Conservation (phyloP, 805 yeast genomes). For the Tetrapisispora fleetii region DNA sequence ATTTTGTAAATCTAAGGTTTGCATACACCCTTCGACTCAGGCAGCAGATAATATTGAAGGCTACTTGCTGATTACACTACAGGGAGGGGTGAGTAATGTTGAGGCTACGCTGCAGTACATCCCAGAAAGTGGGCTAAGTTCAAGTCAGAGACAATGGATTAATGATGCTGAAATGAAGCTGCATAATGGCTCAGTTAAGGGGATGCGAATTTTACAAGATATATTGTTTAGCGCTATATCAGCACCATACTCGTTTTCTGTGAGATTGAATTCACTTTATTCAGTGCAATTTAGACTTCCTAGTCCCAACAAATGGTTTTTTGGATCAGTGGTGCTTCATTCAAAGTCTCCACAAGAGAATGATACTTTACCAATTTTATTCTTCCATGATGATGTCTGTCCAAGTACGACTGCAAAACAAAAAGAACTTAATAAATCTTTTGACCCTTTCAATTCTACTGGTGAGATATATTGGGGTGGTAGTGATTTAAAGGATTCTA, state of each 20-base stretch:
- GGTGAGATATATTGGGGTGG: conserved; percentile 86
- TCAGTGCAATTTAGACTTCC: conserved; percentile 81
- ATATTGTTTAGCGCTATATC: conserved; percentile 5
- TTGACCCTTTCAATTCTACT: conserved; percentile 60
- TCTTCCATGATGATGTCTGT: conserved; percentile 86
- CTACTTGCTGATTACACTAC: conserved; percentile 53
- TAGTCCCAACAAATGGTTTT: conserved; percentile 74
- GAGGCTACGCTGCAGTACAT: conserved; percentile 29
- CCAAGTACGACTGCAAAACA: conserved; percentile 62
- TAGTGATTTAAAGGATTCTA: conserved; percentile 50
- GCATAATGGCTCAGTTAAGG: conserved; percentile 38
- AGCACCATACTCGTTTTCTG: conserved; percentile 57
- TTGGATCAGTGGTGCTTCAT: conserved; percentile 74
- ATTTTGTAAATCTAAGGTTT: conserved; percentile 57
- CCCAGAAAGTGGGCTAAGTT: conserved; percentile 13
- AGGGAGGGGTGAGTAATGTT: conserved; percentile 34
- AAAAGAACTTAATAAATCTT: conserved; percentile 47
- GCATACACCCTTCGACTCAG: conserved; percentile 69
- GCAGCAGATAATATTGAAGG: conserved; percentile 76
- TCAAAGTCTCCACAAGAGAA: conserved; percentile 37
- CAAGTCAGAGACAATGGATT: conserved; percentile 12
- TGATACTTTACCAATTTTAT: conserved; percentile 68
- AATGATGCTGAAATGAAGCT: conserved; percentile 29
- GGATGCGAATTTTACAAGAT: conserved; percentile 5
- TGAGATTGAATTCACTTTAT: conserved; percentile 48